Percentiles rank a stretch among this genome's conserved stretches.
These are phyloP conservation scores for Luffa acutangula DNA, from an alignment of 306 rosid genomes.

Conservation along the genomic window DNA sequence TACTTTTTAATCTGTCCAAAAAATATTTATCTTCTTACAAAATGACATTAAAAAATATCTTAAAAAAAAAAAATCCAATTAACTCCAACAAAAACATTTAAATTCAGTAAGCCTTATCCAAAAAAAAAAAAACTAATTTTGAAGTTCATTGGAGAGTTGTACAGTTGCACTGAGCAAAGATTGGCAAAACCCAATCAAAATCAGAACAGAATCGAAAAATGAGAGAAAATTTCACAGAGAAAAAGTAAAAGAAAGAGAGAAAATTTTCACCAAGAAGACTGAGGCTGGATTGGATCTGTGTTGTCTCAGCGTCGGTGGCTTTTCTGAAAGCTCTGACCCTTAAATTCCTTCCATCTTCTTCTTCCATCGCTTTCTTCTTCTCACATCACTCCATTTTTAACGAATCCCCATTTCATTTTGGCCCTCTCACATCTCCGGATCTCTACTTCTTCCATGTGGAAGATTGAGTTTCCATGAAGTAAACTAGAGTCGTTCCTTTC, in stretches of 20 bases:
- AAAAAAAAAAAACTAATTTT: background rate
- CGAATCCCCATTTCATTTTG: background rate
- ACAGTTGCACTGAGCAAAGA: background rate
- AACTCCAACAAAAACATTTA: background rate
- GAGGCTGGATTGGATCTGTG: constrained; percentile 6
- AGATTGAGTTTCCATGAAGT: background rate
- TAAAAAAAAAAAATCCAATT: background rate
- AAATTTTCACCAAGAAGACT: background rate
- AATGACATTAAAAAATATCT: background rate
- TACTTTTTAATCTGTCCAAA: background rate
- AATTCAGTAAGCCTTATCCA: background rate
- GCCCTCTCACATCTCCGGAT: background rate
- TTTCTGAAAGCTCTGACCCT: background rate
- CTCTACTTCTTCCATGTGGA: background rate
- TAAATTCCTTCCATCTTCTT: background rate
- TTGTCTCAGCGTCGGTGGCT: constrained; percentile 3
- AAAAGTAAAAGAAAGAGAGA: background rate
- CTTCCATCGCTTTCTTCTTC: constrained; percentile 1
- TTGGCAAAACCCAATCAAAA: background rate
- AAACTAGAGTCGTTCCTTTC: background rate
- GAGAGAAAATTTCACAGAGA: background rate
- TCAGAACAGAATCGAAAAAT: background rate
- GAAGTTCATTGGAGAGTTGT: background rate
- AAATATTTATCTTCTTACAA: background rate
- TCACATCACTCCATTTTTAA: background rate